Conservation (phyloP, 2,329 filamentous ascomycete genomes). For the Aspergillus nomiae region DNA sequence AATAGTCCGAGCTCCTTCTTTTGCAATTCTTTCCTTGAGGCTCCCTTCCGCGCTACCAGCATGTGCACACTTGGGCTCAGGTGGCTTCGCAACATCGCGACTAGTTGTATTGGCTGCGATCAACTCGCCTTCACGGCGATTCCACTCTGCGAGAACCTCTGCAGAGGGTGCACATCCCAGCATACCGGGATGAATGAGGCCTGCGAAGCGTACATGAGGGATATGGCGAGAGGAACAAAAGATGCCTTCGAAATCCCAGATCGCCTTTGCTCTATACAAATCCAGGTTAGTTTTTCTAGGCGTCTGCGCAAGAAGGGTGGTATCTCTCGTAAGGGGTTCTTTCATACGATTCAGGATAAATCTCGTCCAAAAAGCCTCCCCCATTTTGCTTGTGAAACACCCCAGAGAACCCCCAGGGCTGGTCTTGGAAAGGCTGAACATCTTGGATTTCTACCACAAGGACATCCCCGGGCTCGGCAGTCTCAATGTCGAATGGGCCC, state of each 20-base stretch:
- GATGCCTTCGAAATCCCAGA: slow-evolving; percentile 77
- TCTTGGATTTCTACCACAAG: slow-evolving; percentile 89
- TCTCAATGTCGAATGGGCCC: slow-evolving; percentile 84
- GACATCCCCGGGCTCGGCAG: slow-evolving; percentile 80
- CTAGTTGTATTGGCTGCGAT: slow-evolving; percentile 67
- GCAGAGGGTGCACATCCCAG: slow-evolving; percentile 83
- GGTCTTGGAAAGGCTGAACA: slow-evolving; percentile 81
- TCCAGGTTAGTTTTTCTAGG: neutral
- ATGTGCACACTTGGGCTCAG: slow-evolving; percentile 70
- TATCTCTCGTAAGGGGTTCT: neutral
- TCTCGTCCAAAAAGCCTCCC: slow-evolving; percentile 83
- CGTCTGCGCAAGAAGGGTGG: neutral
- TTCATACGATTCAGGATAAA: slow-evolving; percentile 76
- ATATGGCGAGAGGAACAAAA: slow-evolving; percentile 85
- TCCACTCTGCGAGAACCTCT: slow-evolving; percentile 79
- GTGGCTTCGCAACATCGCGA: slow-evolving; percentile 75
- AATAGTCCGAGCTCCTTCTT: slow-evolving; percentile 81
- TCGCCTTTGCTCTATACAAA: slow-evolving; percentile 62
- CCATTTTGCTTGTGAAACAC: slow-evolving; percentile 80
- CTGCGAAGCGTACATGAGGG: slow-evolving; percentile 82
- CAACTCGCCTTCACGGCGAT: slow-evolving; percentile 76
- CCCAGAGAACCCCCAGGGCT: slow-evolving; percentile 89
- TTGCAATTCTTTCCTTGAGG: slow-evolving; percentile 67
- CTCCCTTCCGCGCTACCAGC: slow-evolving; percentile 64
- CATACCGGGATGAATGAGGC: slow-evolving; percentile 89